phyloP scores from a whole-genome alignment of 768 basidiomycete species.

The Tricholoma hemisulphureum region DNA sequence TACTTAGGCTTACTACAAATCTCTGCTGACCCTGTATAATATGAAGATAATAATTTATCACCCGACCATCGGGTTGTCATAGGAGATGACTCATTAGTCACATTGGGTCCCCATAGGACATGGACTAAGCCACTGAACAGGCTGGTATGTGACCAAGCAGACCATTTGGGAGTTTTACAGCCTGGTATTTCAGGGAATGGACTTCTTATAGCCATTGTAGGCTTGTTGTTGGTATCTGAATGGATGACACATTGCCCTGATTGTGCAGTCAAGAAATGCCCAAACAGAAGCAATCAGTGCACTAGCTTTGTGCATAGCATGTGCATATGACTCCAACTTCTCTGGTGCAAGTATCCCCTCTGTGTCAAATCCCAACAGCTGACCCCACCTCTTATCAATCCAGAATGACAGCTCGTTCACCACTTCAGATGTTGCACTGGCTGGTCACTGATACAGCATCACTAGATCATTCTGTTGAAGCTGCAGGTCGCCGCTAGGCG shows the following conservation, averaged over 20 bases:
- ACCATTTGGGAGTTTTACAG: conserved; percentile 7
- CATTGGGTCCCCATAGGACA: too few species aligned
- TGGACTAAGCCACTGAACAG: too few species aligned
- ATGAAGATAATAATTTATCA: too few species aligned
- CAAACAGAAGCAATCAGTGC: not conserved
- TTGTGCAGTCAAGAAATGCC: conserved; percentile 4
- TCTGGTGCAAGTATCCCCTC: not conserved
- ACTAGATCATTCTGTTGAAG: not conserved
- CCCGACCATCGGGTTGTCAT: too few species aligned
- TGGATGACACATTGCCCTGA: not conserved
- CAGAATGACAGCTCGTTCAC: not conserved
- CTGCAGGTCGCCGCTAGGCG: too few species aligned
- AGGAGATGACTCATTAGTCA: too few species aligned
- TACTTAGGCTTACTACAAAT: too few species aligned
- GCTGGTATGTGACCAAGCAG: conserved; percentile 1
- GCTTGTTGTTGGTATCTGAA: conserved; percentile 1
- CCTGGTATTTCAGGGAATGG: conserved; percentile 5
- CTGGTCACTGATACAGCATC: not conserved
- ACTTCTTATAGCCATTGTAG: conserved; percentile 4
- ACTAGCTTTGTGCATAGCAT: not conserved
- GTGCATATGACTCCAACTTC: not conserved
- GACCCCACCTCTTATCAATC: not conserved
- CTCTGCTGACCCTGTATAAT: too few species aligned
- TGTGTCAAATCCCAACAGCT: too few species aligned
- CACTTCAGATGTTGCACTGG: not conserved